A percentile compares a stretch with the other conserved stretches of the same genome.
Conservation (phyloP, 139 green algal species). For the Haematococcus lacustris region DNA sequence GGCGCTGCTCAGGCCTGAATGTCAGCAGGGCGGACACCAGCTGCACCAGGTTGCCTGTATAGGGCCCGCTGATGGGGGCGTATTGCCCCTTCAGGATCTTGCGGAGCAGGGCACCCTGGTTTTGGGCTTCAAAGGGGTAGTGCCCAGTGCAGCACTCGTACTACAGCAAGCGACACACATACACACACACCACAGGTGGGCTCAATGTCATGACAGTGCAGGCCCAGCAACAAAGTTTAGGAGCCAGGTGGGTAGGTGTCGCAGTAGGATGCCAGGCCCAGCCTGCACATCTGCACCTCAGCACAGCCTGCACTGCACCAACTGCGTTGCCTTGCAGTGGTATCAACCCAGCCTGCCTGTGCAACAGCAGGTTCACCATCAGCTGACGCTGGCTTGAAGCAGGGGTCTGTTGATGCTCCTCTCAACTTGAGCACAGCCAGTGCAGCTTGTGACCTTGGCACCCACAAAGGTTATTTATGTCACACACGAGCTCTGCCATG, state of each 20-base stretch:
- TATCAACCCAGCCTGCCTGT: not conserved
- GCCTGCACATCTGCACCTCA: too few relatives aligned
- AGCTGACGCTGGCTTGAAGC: not conserved
- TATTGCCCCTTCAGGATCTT: slow-evolving; percentile 66
- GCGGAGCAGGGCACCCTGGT: slow-evolving; percentile 61
- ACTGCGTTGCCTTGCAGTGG: not conserved
- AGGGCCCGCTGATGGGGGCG: slow-evolving; percentile 35
- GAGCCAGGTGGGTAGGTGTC: too few relatives aligned
- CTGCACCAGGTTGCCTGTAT: slow-evolving; percentile 33
- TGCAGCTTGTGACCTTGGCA: not conserved
- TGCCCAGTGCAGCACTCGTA: slow-evolving; percentile 60
- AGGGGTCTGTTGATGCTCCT: not conserved
- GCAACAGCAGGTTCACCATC: not conserved
- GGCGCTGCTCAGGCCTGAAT: slow-evolving; percentile 21
- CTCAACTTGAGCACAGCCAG: not conserved
- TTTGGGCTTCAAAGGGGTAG: slow-evolving; percentile 67
- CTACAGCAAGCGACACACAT: too few relatives aligned
- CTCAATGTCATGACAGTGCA: too few relatives aligned
- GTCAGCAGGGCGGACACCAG: slow-evolving; percentile 19
- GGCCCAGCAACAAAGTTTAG: too few relatives aligned
- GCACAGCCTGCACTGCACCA: too few relatives aligned
- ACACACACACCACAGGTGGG: too few relatives aligned
- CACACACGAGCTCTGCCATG: not conserved
- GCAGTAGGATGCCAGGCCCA: too few relatives aligned
- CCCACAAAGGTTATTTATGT: not conserved